A percentile compares a stretch with the other conserved stretches of the same genome.
These are phyloP conservation scores for Diversispora epigaea DNA, from an alignment of 192 early-diverging fungal species.

Conservation along the genomic window DNA sequence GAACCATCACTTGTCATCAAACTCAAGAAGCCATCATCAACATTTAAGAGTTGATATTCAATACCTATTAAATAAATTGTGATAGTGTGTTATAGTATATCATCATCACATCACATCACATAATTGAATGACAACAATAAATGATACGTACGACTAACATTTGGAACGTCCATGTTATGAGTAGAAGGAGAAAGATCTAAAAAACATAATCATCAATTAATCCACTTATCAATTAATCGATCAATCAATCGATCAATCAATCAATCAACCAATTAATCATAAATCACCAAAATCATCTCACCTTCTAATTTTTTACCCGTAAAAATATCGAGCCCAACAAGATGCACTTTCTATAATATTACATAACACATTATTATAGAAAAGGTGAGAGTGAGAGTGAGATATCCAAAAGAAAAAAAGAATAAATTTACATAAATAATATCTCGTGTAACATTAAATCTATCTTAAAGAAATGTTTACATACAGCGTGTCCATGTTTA, in stretches of 20 bases:
- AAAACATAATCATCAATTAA: too few species aligned
- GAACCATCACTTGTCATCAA: constrained; percentile 75
- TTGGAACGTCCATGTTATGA: constrained; percentile 99
- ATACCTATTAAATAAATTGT: constrained; percentile 6
- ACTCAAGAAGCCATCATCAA: constrained; percentile 88
- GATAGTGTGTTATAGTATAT: background rate
- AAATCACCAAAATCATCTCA: background rate
- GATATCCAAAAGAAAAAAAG: background rate
- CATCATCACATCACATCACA: background rate
- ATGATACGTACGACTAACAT: constrained; percentile 67
- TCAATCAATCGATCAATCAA: background rate
- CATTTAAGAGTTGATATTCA: constrained; percentile 82
- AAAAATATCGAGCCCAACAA: constrained; percentile 95
- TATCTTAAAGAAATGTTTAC: background rate
- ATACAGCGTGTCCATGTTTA: constrained; percentile 98
- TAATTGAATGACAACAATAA: background rate
- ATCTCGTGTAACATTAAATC: background rate
- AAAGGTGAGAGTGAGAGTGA: too few species aligned
- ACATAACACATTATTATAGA: too few species aligned
- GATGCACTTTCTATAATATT: constrained; percentile 81
- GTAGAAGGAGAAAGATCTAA: constrained; percentile 97
- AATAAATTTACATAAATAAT: background rate
- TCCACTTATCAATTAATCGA: background rate
- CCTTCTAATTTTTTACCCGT: constrained; percentile 94
- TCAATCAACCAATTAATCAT: background rate